Conservation (phyloP, 352 stramenopile genomes). For the Pythium chondricola region DNA sequence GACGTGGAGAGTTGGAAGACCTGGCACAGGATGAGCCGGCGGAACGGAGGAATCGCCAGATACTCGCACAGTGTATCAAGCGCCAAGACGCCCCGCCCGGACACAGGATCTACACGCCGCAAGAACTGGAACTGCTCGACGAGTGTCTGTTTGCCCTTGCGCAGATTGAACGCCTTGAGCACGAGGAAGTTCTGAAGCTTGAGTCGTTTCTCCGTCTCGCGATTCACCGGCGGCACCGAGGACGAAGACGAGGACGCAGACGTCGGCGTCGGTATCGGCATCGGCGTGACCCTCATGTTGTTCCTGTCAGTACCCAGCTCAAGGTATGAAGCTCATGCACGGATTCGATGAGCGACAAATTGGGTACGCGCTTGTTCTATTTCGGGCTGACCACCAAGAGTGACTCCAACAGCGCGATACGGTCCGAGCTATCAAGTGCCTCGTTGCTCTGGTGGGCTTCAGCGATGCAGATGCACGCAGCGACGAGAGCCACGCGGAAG, state of each 20-base stretch:
- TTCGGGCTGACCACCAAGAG: background rate
- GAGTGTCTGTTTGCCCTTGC: conserved; percentile 48
- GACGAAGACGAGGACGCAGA: background rate
- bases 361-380: background rate
- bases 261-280: background rate
- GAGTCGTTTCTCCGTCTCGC: conserved; percentile 26
- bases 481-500: conserved; percentile 44
- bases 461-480: conserved; percentile 3
- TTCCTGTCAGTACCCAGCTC: background rate
- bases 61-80: conserved; percentile 63
- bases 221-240: conserved; percentile 1
- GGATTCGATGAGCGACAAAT: background rate
- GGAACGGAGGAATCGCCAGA: conserved; percentile 60
- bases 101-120: conserved; percentile 17
- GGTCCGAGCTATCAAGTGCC: background rate
- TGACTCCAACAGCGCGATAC: background rate
- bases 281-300: background rate
- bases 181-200: conserved; percentile 80
- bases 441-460: background rate
- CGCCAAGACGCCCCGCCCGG: conserved; percentile 30
- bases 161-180: conserved; percentile 79
- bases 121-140: conserved; percentile 63
- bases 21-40: conserved; percentile 43
- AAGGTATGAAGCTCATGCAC: background rate
- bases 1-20: conserved; percentile 43